Base-by-base conservation (phyloP, 2,329 filamentous ascomycete genomes). In the Epichloe gansuensis region DNA sequence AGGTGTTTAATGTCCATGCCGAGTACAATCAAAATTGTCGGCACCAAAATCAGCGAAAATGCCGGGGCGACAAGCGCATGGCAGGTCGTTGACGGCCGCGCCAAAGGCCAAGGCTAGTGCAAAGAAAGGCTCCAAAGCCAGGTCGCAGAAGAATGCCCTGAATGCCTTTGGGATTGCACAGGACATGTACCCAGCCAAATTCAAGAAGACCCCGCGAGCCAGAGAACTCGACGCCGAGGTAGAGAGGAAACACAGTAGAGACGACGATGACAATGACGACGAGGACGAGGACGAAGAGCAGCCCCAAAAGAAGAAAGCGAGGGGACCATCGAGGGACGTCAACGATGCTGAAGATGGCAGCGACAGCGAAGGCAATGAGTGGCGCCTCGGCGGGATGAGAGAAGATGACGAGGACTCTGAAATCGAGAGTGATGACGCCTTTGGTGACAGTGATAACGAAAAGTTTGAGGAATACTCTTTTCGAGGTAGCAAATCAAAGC, bases 381-480 rank as follows among this genome's bases (percentile, higher is more conserved):
- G 89, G 89, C 83, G 77, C 48, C 74, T 95, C 49, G 89, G 90
- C 27, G 73, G 68, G 11, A 54, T 80, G 5, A 73, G 72, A 23
- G 71, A 71, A 15, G 76, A 76, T 35, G 79, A 82, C 39, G 75
- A 82, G 21, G 80, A 83, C 58, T 82, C 79, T 5, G 80, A 82
- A 54, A 77, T 82, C 50, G 81, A 83, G 58, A 81, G 77, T 59
- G 80, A 83, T 63, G 88, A 94, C 61, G 90, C 91, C 2, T 89
- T 95, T 73, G 87, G 89, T 3, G 84, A 87, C 57, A 93, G 87
- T 60, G 90, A 95, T 61, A 84, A 93, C 61, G 90, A 95, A 64
- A 78, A 77, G 56, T 94, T 95, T 58, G 81, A 89, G 57, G 87
- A 82, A 11, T 94, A 84, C 60, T 61, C 73, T 0, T 81, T 82